Percentiles rank a stretch among this genome's conserved stretches.
These are phyloP conservation scores for Cercospora sp. DNA, from an alignment of 2,329 filamentous ascomycete species.

Conservation along the genomic window DNA sequence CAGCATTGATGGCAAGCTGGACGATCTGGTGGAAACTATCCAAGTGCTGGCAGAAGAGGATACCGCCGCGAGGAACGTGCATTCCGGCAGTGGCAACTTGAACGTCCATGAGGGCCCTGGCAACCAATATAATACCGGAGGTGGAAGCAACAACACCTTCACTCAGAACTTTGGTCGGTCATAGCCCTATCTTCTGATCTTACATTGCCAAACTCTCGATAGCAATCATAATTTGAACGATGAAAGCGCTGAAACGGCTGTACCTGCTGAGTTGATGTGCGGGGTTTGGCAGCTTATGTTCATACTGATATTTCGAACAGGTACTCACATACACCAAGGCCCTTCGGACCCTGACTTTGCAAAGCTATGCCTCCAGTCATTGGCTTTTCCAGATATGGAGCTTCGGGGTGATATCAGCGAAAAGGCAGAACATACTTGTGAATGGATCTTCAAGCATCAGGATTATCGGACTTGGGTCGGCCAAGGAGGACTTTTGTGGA, in stretches of 20 bases:
- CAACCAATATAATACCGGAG: neutral
- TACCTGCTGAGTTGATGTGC: no score
- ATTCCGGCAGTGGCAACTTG: neutral
- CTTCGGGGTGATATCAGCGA: neutral
- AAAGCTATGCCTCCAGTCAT: neutral
- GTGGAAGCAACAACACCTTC: neutral
- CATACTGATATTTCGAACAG: no score
- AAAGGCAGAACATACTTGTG: neutral
- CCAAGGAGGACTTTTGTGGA: neutral
- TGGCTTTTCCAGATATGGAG: neutral
- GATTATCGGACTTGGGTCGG: neutral
- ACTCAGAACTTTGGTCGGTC: neutral
- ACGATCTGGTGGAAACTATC: neutral
- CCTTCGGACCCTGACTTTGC: rapidly evolving
- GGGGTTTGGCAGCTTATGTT: no score
- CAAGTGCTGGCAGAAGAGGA: neutral
- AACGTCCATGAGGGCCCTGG: neutral
- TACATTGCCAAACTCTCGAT: no score
- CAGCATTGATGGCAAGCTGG: neutral
- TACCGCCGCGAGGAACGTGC: neutral
- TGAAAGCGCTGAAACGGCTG: no score
- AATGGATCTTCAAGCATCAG: neutral
- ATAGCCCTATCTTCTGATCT: no score
- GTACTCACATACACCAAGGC: neutral
- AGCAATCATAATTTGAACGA: no score